Conservation (phyloP, 1,284 basidiomycete species). For the Melampsora allii-populina region DNA sequence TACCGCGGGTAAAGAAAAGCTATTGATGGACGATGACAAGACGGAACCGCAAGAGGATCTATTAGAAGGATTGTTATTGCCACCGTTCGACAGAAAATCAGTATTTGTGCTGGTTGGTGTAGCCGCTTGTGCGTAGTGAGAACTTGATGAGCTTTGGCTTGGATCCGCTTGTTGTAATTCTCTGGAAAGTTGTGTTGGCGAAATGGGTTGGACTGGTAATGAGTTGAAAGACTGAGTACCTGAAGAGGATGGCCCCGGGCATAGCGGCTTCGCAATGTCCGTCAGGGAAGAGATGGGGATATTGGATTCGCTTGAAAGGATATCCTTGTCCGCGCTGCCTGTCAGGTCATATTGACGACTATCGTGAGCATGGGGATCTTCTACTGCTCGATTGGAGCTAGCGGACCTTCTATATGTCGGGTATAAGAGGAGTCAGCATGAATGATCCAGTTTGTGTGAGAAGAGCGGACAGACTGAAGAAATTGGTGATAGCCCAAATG, state of each 20-base stretch:
- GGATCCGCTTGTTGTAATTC: too few species aligned
- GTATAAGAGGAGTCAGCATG: conserved; percentile 23
- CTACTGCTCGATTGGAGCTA: conserved; percentile 16
- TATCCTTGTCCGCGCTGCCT: background rate
- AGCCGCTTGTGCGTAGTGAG: background rate
- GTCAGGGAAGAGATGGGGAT: background rate
- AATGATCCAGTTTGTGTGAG: conserved; percentile 41
- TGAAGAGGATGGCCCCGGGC: background rate
- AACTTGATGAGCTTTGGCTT: background rate
- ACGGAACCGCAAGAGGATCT: conserved; percentile 24
- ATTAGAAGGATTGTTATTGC: conserved; percentile 45
- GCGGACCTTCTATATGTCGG: conserved; percentile 31
- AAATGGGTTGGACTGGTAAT: too few species aligned
- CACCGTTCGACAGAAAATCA: background rate
- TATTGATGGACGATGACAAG: conserved; percentile 22
- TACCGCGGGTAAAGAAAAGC: background rate
- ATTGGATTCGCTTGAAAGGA: conserved; percentile 50
- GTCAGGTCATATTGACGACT: too few species aligned
- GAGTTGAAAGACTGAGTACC: background rate
- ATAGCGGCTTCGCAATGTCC: background rate
- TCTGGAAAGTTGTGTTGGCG: too few species aligned
- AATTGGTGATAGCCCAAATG: conserved; percentile 22
- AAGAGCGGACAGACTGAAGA: conserved; percentile 44
- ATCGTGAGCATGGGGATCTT: too few species aligned
- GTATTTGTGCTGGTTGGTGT: background rate